Evolutionary conservation across 768 basidiomycete genomes (phyloP).

Genomic region (Boletus sp.): DNA sequence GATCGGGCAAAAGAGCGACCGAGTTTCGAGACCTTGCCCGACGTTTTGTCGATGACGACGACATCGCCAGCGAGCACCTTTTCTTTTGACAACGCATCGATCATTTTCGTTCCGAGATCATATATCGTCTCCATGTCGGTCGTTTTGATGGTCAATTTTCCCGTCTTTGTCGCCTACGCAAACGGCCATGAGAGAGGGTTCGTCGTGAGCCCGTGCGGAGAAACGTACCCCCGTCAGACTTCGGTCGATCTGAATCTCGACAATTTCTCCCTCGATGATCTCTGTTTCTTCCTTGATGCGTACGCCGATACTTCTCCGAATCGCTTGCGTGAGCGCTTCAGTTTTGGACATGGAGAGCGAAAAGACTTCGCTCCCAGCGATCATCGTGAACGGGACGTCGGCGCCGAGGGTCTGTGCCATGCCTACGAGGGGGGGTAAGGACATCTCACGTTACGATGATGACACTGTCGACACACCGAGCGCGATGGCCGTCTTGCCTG

Average conservation of each 20-base stretch:
- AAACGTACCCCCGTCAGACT: slow-evolving; percentile 85
- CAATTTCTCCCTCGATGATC: slow-evolving; percentile 96
- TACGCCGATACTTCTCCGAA: slow-evolving; percentile 94
- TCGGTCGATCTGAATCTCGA: slow-evolving; percentile 97
- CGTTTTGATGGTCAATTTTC: slow-evolving; percentile 95
- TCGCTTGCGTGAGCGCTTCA: slow-evolving; percentile 94
- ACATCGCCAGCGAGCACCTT: slow-evolving; percentile 95
- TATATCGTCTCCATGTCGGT: slow-evolving; percentile 99
- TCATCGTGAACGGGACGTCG: slow-evolving; percentile 98
- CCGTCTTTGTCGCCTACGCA: slow-evolving; percentile 90
- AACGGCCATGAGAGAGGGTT: neutral
- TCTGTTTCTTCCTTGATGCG: slow-evolving; percentile 98
- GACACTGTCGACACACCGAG: slow-evolving; percentile 57
- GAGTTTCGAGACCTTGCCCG: slow-evolving; percentile 94
- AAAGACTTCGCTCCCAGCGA: slow-evolving; percentile 97
- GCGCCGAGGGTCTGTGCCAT: slow-evolving; percentile 95
- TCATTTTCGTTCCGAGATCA: slow-evolving; percentile 99
- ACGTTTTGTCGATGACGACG: slow-evolving; percentile 95
- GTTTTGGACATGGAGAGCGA: slow-evolving; percentile 98
- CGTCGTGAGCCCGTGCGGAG: neutral
- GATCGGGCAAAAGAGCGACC: slow-evolving; percentile 96
- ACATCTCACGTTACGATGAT: too few relatives aligned
- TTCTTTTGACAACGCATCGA: slow-evolving; percentile 94
- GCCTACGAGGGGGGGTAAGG: slow-evolving; percentile 42
- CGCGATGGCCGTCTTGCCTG: slow-evolving; percentile 98